Base-by-base conservation (phyloP, 208 protist species). In the Leishmania amazonensis region DNA sequence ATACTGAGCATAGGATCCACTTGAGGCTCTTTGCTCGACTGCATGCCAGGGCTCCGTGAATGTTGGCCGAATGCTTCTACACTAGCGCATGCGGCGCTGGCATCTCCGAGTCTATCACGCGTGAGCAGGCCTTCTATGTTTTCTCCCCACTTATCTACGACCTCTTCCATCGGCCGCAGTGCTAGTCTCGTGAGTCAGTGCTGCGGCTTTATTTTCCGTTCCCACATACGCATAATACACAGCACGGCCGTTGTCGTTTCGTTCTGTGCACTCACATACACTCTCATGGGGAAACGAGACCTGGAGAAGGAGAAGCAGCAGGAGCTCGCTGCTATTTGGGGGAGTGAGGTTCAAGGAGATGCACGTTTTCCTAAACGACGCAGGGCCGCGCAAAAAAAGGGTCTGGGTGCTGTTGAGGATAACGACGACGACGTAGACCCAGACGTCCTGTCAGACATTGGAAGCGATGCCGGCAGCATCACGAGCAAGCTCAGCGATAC, bases 321-420 rank as follows among this genome's bases (percentile, higher is more conserved):
- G 78, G 94, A 97, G 87, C 89, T 97, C 40, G 88, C 94, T 28
- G 93, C 94, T 31, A 95, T 97, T 76, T 97, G 94, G 94, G 94
- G 94, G 24, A 89, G 86, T 51, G 94, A 97, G 60, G 89, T 89
- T n/a, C 86, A 91, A 65, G 92, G 93, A 5, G 91, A 93, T 11
- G 75, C 83, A 7, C 90, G 94, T 40, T 96, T 90, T 75, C 93
- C 94, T 6, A 91, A 92, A 80, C 85, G 93, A 1, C 91, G 91
- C 28, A 81, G 93, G 19, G 76, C 75, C 21, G 78, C 81, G 0
- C 83, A 77, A 49, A 94, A 92, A 75, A 78, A 80, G 15, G n/a
- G 64, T 21, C 47, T 85, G n/a, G 58, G 75, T 15, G 72, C 82
- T 31, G 76, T 65, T 3, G 68, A 57, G 31, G 76, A 90, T 8